A percentile compares a stretch with the other conserved stretches of the same genome.
Conservation (phyloP, 441 rosid species). For the Erodium moschatum region DNA sequence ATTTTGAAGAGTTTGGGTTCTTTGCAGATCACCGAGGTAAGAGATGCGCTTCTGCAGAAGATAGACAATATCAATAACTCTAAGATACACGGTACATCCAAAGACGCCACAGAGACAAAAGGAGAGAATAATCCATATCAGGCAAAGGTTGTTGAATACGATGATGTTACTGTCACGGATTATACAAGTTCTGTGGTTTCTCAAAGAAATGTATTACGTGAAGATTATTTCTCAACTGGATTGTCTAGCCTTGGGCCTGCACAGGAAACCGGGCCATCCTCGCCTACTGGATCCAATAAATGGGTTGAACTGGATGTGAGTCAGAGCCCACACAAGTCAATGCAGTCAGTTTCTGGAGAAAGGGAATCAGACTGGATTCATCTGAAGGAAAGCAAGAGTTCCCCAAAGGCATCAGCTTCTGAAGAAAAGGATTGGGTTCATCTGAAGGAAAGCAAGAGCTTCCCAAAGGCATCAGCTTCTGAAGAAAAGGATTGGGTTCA, state of each 20-base stretch:
- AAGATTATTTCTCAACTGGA: conserved; percentile 33
- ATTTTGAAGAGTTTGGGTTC: not conserved
- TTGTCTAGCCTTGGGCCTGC: conserved; percentile 20
- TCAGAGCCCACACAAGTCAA: conserved; percentile 24
- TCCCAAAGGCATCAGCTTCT: too few species aligned
- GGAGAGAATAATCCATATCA: conserved; percentile 20
- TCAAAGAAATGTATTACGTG: conserved; percentile 26
- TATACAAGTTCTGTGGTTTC: conserved; percentile 18
- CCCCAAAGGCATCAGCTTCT: too few species aligned
- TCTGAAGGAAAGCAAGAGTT: too few species aligned
- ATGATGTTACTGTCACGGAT: conserved; percentile 11
- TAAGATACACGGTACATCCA: not conserved
- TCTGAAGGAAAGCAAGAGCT: too few species aligned
- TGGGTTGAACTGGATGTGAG: conserved; percentile 47
- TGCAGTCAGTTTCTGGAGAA: conserved; percentile 37
- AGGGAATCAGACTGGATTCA: not conserved
- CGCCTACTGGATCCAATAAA: conserved; percentile 46
- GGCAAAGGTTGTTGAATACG: conserved; percentile 18
- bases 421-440: too few species aligned
- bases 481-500: too few species aligned
- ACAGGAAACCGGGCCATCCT: conserved; percentile 22
- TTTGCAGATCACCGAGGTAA: conserved; percentile 45
- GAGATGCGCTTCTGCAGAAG: conserved; percentile 44
- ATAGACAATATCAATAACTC: conserved; percentile 28
- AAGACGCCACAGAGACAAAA: conserved; percentile 21